These are phyloP conservation scores for Borovskyia barvae DNA, from an alignment of 208 protist genomes.

Conservation along the genomic window DNA sequence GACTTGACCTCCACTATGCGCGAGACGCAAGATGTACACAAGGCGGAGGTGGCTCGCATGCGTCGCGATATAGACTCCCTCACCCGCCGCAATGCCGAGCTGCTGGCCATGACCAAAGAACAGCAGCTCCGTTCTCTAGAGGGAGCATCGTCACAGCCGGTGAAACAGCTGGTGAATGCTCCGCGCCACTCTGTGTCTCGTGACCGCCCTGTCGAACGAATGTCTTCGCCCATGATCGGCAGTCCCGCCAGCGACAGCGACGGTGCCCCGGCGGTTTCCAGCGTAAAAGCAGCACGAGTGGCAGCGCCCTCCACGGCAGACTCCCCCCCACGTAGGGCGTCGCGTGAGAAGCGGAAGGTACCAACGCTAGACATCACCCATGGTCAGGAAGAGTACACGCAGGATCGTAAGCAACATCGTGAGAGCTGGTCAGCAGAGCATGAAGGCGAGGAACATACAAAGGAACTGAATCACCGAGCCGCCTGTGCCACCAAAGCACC, in stretches of 20 bases:
- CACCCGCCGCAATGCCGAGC: slow-evolving; percentile 73
- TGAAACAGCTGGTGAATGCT: neutral
- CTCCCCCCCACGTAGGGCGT: slow-evolving; percentile 41
- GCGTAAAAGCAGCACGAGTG: neutral
- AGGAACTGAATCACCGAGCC: slow-evolving; percentile 2
- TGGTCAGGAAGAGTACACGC: slow-evolving; percentile 40
- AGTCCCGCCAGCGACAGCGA: neutral
- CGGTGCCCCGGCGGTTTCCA: neutral
- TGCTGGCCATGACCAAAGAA: slow-evolving; percentile 76
- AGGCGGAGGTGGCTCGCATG: slow-evolving; percentile 70
- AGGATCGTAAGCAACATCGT: slow-evolving; percentile 27
- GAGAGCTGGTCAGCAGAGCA: slow-evolving; percentile 23
- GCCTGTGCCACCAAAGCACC: slow-evolving; percentile 1
- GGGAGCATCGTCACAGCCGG: neutral
- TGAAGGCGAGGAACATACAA: slow-evolving; percentile 11
- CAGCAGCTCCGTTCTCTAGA: slow-evolving; percentile 56
- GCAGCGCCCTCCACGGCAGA: slow-evolving; percentile 28
- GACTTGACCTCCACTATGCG: slow-evolving; percentile 70
- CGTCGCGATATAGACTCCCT: slow-evolving; percentile 84
- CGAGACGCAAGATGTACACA: slow-evolving; percentile 61
- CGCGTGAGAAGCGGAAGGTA: slow-evolving; percentile 23
- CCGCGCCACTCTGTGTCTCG: neutral
- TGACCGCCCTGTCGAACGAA: neutral
- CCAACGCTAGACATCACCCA: slow-evolving; percentile 45
- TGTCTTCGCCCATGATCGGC: neutral